Base-by-base conservation (phyloP, 805 yeast species). In the Ascoidea rubescens region DNA sequence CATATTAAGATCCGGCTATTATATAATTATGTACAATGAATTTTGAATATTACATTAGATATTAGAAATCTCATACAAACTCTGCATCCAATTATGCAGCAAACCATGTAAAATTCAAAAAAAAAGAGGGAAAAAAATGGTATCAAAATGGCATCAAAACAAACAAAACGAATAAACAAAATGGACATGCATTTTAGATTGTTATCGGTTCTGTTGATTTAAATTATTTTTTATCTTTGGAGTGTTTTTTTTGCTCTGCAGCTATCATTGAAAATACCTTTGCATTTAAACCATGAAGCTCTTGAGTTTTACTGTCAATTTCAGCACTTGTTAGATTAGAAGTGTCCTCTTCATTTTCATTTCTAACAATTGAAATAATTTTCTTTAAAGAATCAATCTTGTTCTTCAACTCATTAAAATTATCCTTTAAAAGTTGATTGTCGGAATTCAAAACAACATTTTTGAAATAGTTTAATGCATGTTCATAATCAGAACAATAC, bases 401-500 rank as follows among this genome's bases (percentile, higher is more conserved):
- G 14, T 4, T 37, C 14, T 10, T 10, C 14, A 8, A 10, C 14
- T 37, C 43, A 10, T 37, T 14, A 37, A 37, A 10, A 10, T 10
- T 10, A 10, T 37, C 43, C 14, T 37, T 37, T 10, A 10, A 37
- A 37, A 37, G 8, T 37, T 37, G 43, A 55, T 78, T 71, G 53
- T 74, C 64, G 61, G 80, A 73, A 62, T 72, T 73, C 62, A 73
- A 79, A 64, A 70, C 70, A 48, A 78, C 72, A 62, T 67, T 69
- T 48, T 64, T 72, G 62, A 84, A 84, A 69, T 87, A 95, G 58
- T 72, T 72, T 56, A 93, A 71, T 7, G 96, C 91, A 68, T 77
- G 76, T 67, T 89, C 96, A 50, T 96, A 88, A 67, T 93, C 99
- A 61, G 84, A 82, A 59, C 88, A 79, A 50, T 84, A 74, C 60